Evolutionary conservation across 2,329 filamentous ascomycete genomes (phyloP), one percentile per base, ranked within the genome.

Genomic region (Fusarium sp.): DNA sequence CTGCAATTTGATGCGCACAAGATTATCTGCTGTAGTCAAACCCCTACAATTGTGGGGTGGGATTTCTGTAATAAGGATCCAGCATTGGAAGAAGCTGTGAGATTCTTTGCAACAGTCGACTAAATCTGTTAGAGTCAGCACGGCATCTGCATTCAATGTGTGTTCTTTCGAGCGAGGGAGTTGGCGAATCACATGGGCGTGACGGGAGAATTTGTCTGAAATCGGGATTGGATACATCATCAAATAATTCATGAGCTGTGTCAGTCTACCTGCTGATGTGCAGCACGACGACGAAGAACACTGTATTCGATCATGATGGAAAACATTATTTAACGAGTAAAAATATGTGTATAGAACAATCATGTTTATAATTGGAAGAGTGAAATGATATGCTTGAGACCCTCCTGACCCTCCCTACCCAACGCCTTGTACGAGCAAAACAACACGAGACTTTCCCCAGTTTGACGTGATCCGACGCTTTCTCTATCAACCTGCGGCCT

Each of bases 21-120:
- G 72, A 96, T 99, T 71, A 91, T 99, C 55, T 97, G 94, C 81
- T 97, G 95, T 77, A 96, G 92, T 68, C 94, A 98, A 78, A 93
- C 96, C 57, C 90, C 90, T 39, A 89, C 91, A 17, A 98, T 99
- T 75, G 93, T 98, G 1, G 96, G 94, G 0, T 99, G 96, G 96
- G 96, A 99, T 78, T 99, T 98, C 84, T 96, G 94, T 61, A 93
- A 94, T 71, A 91, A 89, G 6, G 94, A 99, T 69, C 80, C 86
- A 56, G 91, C 96, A 71, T 86, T 97, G 53, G 88, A 93, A 56
- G 90, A 92, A 75, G 92, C 91, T 8, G 88, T 89, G 67, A 86
- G 87, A 35, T 96, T 97, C 75, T 97, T 97, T 76, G 89, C 85
- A 53, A 84, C 86, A 4, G 82, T 90, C 41, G 85, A 80, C 56